phyloP scores from a whole-genome alignment of 2,329 filamentous ascomycete genomes.

The Fusarium fujikuroi region DNA sequence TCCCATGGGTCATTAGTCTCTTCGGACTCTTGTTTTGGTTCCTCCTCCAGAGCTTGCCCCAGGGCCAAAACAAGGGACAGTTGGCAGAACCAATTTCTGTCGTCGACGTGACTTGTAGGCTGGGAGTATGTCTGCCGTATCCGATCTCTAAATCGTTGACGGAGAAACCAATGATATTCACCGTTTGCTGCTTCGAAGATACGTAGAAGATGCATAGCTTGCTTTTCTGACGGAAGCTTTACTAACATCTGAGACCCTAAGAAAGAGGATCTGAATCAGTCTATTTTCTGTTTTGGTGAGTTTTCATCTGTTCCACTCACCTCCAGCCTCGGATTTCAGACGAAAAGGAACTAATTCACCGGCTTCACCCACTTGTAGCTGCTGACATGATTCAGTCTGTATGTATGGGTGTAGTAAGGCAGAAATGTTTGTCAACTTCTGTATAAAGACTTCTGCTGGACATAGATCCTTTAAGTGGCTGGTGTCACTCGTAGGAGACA shows the following conservation, averaged over 20 bases:
- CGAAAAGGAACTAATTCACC: neutral
- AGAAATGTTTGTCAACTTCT: neutral
- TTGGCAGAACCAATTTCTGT: conserved; percentile 4
- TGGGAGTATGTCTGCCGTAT: neutral
- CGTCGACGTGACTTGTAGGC: neutral
- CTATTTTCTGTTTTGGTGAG: rapidly evolving
- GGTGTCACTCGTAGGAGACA: neutral
- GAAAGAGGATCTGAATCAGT: rapidly evolving
- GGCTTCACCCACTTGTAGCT: neutral
- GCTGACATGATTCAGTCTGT: neutral
- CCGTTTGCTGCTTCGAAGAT: neutral
- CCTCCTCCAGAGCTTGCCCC: neutral
- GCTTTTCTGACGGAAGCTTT: neutral
- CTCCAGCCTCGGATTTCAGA: neutral
- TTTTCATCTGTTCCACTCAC: neutral
- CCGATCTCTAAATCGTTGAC: neutral
- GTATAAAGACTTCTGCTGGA: neutral
- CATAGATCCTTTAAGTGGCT: neutral
- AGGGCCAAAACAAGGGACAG: neutral
- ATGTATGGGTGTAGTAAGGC: neutral
- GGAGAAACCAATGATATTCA: conserved; percentile 3
- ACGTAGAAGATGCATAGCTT: neutral
- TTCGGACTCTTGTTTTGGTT: neutral
- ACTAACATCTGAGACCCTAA: neutral
- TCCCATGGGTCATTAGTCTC: neutral